Base-by-base conservation (phyloP, 1,284 basidiomycete genomes). In the Rhodotorula sp. region DNA sequence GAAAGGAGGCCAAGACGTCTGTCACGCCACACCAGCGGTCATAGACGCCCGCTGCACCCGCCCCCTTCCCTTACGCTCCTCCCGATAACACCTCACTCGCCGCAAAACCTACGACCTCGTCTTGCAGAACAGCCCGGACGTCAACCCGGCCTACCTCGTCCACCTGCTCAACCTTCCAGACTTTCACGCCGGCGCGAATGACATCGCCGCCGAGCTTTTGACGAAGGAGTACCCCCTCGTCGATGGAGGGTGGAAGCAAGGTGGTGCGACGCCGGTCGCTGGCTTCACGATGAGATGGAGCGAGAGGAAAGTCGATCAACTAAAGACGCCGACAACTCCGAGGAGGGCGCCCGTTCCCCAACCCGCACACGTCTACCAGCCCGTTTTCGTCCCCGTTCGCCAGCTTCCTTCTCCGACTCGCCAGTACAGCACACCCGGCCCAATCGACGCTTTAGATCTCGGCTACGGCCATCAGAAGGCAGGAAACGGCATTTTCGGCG, bases 281-380 rank as follows among this genome's bases (percentile, higher is more conserved):
- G 40, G 5, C 7, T 26, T 11, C 22, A 24, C 9, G 37, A 5
- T n/a, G 24, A 26, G 44, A 30, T 3, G 60, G 48, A 22, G 47
- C 54, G 28, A 11, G 16, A 44, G 40, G 16, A 55, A 69, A 4
- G 59, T 71, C 34, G 75, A 78, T 34, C 34, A 44, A 13, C 40
- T 44, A 7, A 44, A 11, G 34, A 40, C 5, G 54, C 34, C 18
- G 31, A 31, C 53, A 10, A 10, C 31, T 18, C 54, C 54, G 50
- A n/a, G 24, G 50, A 51, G n/a, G 50, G n/a, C 10, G 34, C 22
- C 54, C 54, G 31, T 16, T 30, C 16, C 9, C 13, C 13, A 44
- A 18, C 40, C 40, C 40, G 40, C 40, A 44, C 13, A 10, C 40
- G 40, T 44, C 40, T 44, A 44, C 40, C 40, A 44, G 40, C 40